Evolutionary conservation across 208 protist genomes (phyloP).

Genomic region (Jaenimonas drosophilae): DNA sequence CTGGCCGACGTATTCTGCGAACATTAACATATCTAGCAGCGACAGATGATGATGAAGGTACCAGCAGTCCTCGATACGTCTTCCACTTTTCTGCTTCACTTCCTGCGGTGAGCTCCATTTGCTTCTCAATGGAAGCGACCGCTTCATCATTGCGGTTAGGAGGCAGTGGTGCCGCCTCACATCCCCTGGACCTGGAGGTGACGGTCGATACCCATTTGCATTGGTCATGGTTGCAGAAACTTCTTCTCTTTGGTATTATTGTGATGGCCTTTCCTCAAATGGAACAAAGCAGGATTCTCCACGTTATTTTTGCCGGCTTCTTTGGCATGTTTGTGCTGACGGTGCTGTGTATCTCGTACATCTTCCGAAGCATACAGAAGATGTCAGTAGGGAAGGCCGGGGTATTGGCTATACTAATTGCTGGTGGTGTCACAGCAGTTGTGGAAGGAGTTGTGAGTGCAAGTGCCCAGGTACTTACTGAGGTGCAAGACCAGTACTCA

Average conservation of each 20-base stretch:
- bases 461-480: not conserved
- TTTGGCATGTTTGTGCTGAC: constrained; percentile 29
- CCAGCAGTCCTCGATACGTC: too few relatives aligned
- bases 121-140: too few relatives aligned
- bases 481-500: too few relatives aligned
- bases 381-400: constrained; percentile 50
- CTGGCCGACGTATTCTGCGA: too few relatives aligned
- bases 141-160: too few relatives aligned
- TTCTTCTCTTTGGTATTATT: constrained; percentile 13
- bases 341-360: constrained; percentile 23
- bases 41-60: too few relatives aligned
- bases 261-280: constrained; percentile 22
- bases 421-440: constrained; percentile 39
- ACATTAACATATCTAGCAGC: too few relatives aligned
- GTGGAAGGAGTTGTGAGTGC: constrained; percentile 26
- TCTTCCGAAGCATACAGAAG: constrained; percentile 30
- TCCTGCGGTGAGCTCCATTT: too few relatives aligned
- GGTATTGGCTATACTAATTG: constrained; percentile 20
- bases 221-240: constrained; percentile 45
- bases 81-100: too few relatives aligned
- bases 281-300: constrained; percentile 27
- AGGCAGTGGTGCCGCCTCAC: too few relatives aligned
- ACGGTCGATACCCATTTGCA: too few relatives aligned
- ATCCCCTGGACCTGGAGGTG: too few relatives aligned
- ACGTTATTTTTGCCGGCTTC: constrained; percentile 28